A percentile compares a stretch with the other conserved stretches of the same genome.
Conservation (phyloP, 306 rosid species). For the Quercus dentata region DNA sequence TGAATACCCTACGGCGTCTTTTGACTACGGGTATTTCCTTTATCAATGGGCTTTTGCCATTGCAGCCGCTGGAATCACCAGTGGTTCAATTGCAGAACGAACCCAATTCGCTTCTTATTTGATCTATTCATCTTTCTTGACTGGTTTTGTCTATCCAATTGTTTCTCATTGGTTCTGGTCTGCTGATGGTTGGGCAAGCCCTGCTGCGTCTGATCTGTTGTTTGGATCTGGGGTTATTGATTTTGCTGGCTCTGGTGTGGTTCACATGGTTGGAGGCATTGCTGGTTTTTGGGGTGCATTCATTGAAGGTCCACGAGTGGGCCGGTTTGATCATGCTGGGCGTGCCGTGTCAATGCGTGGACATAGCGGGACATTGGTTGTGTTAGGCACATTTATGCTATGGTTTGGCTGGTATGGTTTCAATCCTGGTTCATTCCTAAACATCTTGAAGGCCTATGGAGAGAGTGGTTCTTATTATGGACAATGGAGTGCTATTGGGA, state of each 20-base stretch:
- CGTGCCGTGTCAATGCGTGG: constrained; percentile 43
- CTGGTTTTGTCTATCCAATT: constrained; percentile 52
- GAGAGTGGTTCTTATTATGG: constrained; percentile 40
- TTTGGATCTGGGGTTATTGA: constrained; percentile 62
- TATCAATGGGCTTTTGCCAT: constrained; percentile 65
- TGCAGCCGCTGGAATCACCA: constrained; percentile 55
- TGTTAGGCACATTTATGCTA: constrained; percentile 48
- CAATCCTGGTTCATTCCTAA: constrained; percentile 58
- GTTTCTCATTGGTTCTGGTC: constrained; percentile 77
- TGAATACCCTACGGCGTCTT: constrained; percentile 33
- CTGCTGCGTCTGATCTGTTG: constrained; percentile 28
- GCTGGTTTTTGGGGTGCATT: constrained; percentile 67
- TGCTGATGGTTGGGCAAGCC: constrained; percentile 52
- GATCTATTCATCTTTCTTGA: constrained; percentile 48
- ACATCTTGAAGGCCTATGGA: constrained; percentile 42
- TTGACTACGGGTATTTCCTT: constrained; percentile 40
- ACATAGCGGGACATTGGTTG: constrained; percentile 49
- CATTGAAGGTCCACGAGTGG: constrained; percentile 56
- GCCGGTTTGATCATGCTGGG: constrained; percentile 51
- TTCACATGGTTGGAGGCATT: constrained; percentile 60
- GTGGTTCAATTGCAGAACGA: constrained; percentile 62
- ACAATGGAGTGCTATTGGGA: constrained; percentile 64
- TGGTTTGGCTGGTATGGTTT: constrained; percentile 82
- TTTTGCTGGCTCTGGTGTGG: constrained; percentile 65
- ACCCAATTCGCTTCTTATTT: constrained; percentile 50